Percentiles rank a stretch among this genome's conserved stretches.
Evolutionary conservation across 2,329 filamentous ascomycete species (phyloP).

Genomic region (Fonsecaea nubica): DNA sequence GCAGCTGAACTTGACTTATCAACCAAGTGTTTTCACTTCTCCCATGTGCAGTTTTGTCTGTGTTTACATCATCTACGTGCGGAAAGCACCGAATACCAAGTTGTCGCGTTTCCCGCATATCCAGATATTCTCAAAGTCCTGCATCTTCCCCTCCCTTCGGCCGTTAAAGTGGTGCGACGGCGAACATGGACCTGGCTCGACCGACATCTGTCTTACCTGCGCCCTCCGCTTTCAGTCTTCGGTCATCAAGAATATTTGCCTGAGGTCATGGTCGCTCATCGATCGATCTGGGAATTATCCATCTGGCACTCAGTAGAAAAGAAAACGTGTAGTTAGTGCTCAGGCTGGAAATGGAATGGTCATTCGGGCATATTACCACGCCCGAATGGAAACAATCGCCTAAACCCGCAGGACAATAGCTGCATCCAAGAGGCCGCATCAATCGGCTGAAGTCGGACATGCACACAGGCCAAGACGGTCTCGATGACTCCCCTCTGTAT

Average conservation of each 20-base stretch:
- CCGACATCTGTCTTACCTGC: background rate
- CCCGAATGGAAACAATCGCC: background rate
- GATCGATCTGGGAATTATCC: background rate
- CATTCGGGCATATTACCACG: background rate
- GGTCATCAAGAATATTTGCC: background rate
- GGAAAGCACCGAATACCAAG: background rate
- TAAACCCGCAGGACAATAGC: conserved; percentile 4
- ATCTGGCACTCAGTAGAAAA: background rate
- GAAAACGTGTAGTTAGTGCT: background rate
- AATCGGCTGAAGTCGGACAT: background rate
- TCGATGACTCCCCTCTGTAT: background rate
- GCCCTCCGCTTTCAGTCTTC: background rate
- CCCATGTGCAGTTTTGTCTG: background rate
- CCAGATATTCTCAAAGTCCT: background rate
- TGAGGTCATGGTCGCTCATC: background rate
- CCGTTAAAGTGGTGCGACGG: background rate
- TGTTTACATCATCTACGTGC: conserved; percentile 4
- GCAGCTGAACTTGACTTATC: background rate
- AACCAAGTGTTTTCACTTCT: background rate
- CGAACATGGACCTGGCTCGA: background rate
- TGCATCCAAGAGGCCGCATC: background rate
- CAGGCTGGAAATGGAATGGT: background rate
- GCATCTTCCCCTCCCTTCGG: background rate
- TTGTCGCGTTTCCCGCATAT: background rate
- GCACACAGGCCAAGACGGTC: background rate